Evolutionary conservation across 805 yeast genomes (phyloP).

Genomic region (Teunomyces kruisii): DNA sequence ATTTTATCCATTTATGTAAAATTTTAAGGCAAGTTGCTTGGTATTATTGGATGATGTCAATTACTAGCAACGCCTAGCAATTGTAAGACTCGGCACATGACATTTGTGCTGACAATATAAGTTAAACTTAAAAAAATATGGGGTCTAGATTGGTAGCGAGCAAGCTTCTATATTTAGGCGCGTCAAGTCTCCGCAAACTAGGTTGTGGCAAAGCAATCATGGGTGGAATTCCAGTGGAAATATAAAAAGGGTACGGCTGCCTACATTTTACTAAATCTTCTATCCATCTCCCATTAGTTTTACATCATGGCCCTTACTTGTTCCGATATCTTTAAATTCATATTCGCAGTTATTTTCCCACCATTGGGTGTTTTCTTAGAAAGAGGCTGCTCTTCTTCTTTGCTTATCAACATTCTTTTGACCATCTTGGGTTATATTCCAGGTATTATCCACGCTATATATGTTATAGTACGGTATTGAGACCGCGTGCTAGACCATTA

Average conservation of each 20-base stretch:
- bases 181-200: background rate
- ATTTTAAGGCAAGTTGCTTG: too few species aligned
- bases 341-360: conserved; percentile 53
- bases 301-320: conserved; percentile 48
- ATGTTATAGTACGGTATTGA: conserved; percentile 44
- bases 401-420: conserved; percentile 57
- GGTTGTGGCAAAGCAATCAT: background rate
- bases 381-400: conserved; percentile 49
- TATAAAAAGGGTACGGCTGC: background rate
- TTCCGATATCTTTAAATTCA: conserved; percentile 53
- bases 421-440: conserved; percentile 77
- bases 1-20: too few species aligned
- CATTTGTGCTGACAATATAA: too few species aligned
- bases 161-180: background rate
- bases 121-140: too few species aligned
- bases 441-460: conserved; percentile 66
- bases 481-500: background rate
- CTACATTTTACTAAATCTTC: background rate
- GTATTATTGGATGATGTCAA: too few species aligned
- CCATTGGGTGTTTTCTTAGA: conserved; percentile 65
- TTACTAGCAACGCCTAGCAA: too few species aligned
- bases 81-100: too few species aligned
- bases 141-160: background rate
- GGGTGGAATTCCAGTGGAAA: background rate
- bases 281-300: background rate